Percentiles rank a stretch among this genome's conserved stretches.
These are phyloP conservation scores for Lentinus tigrinus DNA, from an alignment of 768 basidiomycete genomes.

Conservation along the genomic window DNA sequence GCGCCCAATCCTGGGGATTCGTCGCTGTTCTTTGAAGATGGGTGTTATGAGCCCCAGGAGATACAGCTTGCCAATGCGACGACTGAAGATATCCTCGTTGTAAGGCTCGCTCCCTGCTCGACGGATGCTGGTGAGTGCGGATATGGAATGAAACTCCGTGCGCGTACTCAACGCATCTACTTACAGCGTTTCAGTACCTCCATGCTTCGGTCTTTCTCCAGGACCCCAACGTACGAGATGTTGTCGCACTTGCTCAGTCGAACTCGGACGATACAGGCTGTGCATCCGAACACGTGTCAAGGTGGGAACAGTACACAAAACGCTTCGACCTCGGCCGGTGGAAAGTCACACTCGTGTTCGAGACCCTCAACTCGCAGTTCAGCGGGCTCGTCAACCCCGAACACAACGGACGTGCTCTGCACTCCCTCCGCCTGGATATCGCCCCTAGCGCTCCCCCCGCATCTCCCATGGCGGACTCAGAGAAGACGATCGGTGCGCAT, in stretches of 20 bases:
- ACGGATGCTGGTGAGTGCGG: background rate
- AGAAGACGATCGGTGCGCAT: too few species aligned
- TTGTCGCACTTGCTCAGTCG: background rate
- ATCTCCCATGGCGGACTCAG: too few species aligned
- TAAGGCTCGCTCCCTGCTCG: background rate
- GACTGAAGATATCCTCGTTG: background rate
- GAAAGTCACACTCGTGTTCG: background rate
- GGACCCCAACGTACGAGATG: background rate
- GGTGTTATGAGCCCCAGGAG: background rate
- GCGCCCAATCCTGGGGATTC: background rate
- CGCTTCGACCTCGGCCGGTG: background rate
- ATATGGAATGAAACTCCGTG: background rate
- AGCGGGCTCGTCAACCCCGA: background rate
- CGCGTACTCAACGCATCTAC: background rate
- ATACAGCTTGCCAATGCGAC: background rate
- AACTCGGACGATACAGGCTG: background rate
- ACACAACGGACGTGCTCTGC: background rate
- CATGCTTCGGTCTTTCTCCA: background rate
- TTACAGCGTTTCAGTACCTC: background rate
- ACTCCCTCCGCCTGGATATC: background rate
- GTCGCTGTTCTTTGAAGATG: background rate
- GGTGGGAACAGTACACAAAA: background rate
- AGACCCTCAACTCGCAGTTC: background rate
- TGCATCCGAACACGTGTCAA: background rate
- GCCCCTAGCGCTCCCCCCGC: too few species aligned